Percentiles rank a stretch among this genome's conserved stretches.
phyloP scores from a whole-genome alignment of 129 eudicot genomes.

The Flaveria bidentis region DNA sequence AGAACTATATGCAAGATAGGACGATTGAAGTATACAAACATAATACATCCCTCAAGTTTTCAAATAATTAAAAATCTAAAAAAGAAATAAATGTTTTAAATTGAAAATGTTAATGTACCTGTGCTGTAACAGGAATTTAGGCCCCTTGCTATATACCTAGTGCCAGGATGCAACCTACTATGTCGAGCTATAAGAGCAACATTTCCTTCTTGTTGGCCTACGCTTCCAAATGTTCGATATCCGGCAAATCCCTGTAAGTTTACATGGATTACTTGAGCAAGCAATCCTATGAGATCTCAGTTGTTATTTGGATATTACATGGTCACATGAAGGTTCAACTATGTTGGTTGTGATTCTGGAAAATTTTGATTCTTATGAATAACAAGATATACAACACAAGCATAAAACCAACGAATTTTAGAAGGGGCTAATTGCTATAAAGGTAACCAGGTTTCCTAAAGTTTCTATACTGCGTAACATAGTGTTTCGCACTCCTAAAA shows the following conservation, averaged over 20 bases:
- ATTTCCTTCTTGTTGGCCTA: conserved; percentile 82
- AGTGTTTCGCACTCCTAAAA: background rate
- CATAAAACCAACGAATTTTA: conserved; percentile 1
- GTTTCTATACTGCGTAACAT: background rate
- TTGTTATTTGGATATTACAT: conserved; percentile 30
- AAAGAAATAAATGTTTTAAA: background rate
- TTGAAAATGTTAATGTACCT: conserved; percentile 47
- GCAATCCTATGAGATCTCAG: conserved; percentile 30
- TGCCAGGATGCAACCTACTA: conserved; percentile 96
- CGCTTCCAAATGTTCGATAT: conserved; percentile 86
- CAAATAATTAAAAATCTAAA: background rate
- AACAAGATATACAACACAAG: conserved; percentile 22
- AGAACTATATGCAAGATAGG: conserved; percentile 11
- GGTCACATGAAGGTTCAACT: conserved; percentile 22
- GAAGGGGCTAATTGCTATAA: conserved; percentile 1
- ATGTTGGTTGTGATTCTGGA: conserved; percentile 26
- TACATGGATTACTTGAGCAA: conserved; percentile 31
- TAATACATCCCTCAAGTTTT: conserved; percentile 6
- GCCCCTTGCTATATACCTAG: conserved; percentile 94
- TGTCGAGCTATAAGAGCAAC: conserved; percentile 94
- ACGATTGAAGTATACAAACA: background rate
- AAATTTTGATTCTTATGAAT: conserved; percentile 13
- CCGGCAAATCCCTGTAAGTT: conserved; percentile 84
- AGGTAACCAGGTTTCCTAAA: background rate
- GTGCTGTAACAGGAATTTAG: conserved; percentile 82